Base-by-base conservation (phyloP, 2,329 filamentous ascomycete genomes). In the Botrytis elliptica region DNA sequence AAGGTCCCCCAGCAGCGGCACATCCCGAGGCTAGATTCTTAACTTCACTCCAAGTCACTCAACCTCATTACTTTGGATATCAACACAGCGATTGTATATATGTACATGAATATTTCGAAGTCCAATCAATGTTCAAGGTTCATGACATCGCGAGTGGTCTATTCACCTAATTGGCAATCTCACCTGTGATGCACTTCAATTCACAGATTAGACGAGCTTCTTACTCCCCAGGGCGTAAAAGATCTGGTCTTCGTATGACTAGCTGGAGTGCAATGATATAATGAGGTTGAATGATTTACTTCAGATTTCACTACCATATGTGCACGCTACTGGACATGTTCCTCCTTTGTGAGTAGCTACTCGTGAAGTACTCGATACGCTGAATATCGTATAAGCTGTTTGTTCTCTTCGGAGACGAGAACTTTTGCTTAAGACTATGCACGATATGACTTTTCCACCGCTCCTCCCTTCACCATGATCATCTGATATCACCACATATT, bases 1-100 rank as follows among this genome's bases (percentile, higher is more conserved):
- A 22, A 49, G 9, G 44, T 66, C 3, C 4, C 44, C 25, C 5
- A 6, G 36, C 8, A 42, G 46, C 46, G 65, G 65, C 49, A 68
- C 33, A 22, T 68, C 14, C 65, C 65, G 65, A 38, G 65, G 65
- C 49, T 68, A 57, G 10, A 68, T 67, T 55, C 49, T 68, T 68
- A 42, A 68, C 66, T 57, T 68, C 36, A 68, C 66, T 68, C 55
- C 49, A 57, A 25, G 9, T 38, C 59, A 62, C 33, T 25, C 33
- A 36, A 62, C 62, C 8, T 64, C 62, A 46, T 14, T 33, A 49
- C n/a, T 22, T 40, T 33, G 16, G 22, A n/a, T n/a, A 25, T 29
- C 33, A 52, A n/a, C 25, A 18, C 33, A 67, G 22, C 22, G 38
- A 4, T 20, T 22, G 8, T n/a, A 65, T 36, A 18, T 36, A n/a